Base-by-base conservation (phyloP, 495 filamentous ascomycete genomes). In the Penicillium riverlandense region DNA sequence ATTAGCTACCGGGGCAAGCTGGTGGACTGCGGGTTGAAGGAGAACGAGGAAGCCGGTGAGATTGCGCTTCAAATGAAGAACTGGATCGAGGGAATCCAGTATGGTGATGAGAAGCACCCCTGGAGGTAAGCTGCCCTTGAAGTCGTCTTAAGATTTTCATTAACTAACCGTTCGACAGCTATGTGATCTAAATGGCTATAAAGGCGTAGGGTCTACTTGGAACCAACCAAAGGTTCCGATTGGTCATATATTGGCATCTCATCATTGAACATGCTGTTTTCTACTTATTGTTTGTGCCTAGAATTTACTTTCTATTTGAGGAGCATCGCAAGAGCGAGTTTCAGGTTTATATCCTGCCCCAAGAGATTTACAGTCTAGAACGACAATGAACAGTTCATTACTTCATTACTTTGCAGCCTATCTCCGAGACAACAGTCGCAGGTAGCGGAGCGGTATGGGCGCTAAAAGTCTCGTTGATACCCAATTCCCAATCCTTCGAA, bases 31-130 rank as follows among this genome's bases (percentile, higher is more conserved):
- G 85, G 86, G 7, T 61, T 95, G 54, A 75, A 72, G 58, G 79
- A 85, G 47, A 67, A 80, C 32, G 77, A 92, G 63, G 92, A 98
- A 67, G 86, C 84, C 7, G 94, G 92, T 35, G 84, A 88, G 57
- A 76, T 96, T 47, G 80, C 92, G 35, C 69, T 76, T 52, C 74
- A 76, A 63, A 87, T 98, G 84, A 95, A 95, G 82, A 76, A 77
- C 52, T 98, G 92, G 92, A 96, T 98, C 49, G 90, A 96, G 68
- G 82, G 72, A 35, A 86, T 90, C 46, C 90, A 96, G 68, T 96
- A 97, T 60, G 92, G 92, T 36, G 89, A 95, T 53, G 89, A 94
- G 63, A 73, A 84, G 58, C 86, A 94, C 61, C 72, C 79, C 43
- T 96, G 90, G 90, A 90, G 88, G 68, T 71, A 62, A 63, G 66